Conservation (phyloP, 768 basidiomycete genomes). For the Termitomyces sp. region DNA sequence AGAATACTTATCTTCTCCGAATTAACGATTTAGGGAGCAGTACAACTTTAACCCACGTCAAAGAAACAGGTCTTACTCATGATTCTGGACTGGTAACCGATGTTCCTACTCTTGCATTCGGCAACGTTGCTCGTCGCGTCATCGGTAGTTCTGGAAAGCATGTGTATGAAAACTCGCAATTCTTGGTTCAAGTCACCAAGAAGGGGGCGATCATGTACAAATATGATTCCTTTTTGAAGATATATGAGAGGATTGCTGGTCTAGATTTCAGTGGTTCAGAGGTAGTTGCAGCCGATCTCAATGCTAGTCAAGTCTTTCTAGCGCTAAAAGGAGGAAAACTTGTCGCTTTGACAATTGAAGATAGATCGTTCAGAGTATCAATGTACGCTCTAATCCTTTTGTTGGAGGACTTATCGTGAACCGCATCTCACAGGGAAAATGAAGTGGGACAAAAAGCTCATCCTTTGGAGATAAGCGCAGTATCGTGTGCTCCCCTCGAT, state of each 20-base stretch:
- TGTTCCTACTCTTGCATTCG: constrained; percentile 56
- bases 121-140: constrained; percentile 42
- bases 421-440: neutral
- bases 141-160: constrained; percentile 21
- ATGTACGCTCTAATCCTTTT: constrained; percentile 20
- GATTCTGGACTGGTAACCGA: constrained; percentile 36
- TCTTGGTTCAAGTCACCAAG: constrained; percentile 70
- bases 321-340: constrained; percentile 52
- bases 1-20: constrained; percentile 47
- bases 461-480: constrained; percentile 55
- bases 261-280: constrained; percentile 33
- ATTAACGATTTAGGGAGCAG: constrained; percentile 34
- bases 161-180: constrained; percentile 39
- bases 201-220: constrained; percentile 50
- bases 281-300: constrained; percentile 66
- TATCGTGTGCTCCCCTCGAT: constrained; percentile 60
- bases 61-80: constrained; percentile 20
- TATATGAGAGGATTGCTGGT: constrained; percentile 34
- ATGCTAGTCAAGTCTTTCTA: constrained; percentile 60
- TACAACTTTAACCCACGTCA: constrained; percentile 35
- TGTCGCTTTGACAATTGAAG: constrained; percentile 42
- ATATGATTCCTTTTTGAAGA: constrained; percentile 37
- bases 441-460: constrained; percentile 7
- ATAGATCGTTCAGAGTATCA: constrained; percentile 25
- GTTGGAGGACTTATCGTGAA: neutral